Percentiles rank a stretch among this genome's conserved stretches.
phyloP scores from a whole-genome alignment of 2,329 filamentous ascomycete genomes.

The Penicillium palitans region DNA sequence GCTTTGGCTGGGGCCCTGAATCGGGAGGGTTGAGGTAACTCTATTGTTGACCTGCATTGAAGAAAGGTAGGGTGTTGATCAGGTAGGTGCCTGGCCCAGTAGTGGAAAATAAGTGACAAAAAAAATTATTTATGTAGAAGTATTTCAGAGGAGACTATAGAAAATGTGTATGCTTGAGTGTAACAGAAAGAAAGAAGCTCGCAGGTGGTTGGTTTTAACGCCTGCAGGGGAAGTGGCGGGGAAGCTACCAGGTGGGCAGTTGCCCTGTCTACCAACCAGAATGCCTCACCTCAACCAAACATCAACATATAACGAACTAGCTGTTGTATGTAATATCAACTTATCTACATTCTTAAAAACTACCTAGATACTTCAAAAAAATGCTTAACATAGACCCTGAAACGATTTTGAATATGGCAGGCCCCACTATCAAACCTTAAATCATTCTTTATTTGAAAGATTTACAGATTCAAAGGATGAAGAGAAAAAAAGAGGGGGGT shows the following conservation, averaged over 20 bases:
- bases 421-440: neutral
- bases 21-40: conserved; percentile 24
- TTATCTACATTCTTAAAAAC: no score
- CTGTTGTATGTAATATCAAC: neutral
- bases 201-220: conserved; percentile 7
- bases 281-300: neutral
- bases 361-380: neutral
- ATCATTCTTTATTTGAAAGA: neutral
- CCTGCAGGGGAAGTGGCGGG: conserved; percentile 13
- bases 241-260: conserved; percentile 4
- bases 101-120: neutral
- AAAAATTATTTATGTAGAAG: neutral
- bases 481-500: neutral
- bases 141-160: neutral
- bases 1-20: conserved; percentile 15
- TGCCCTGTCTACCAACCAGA: neutral
- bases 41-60: conserved; percentile 17
- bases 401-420: neutral
- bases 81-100: neutral
- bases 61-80: conserved; percentile 3
- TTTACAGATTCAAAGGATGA: neutral
- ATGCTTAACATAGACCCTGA: neutral
- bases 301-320: neutral
- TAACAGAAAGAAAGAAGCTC: neutral
- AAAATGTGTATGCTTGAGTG: neutral